Base-by-base conservation (phyloP, 306 rosid genomes). In the Vigna trinervia region DNA sequence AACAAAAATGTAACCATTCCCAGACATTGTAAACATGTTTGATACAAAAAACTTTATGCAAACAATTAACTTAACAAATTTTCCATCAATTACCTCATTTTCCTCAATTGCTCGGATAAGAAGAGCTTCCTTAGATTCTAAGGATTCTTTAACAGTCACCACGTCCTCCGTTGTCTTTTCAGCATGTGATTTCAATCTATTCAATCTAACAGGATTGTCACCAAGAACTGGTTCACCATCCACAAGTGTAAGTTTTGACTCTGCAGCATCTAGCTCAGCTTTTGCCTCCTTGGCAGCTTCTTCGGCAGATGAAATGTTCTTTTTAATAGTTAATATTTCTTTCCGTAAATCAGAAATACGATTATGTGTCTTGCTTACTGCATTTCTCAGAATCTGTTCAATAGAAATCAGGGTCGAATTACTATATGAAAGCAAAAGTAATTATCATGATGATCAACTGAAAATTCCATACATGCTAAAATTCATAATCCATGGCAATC, bases 201-300 rank as follows among this genome's bases (percentile, higher is more conserved):
- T 96, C 89, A 91, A 58, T 75, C 87, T 87, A 60, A 57, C 83
- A 26, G 98, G 99, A 78, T 89, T 96, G 52, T 96, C 99, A 22
- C 99, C 99, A 77, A 91, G 77, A 85, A 96, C 96, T 76, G 99
- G 98, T 78, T 96, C 99, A 56, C 97, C 91, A 78, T 96, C 99
- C 77, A 91, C 93, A 20, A 96, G 88, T 67, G 96, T 48, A 22
- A 96, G 97, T 86, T 87, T 91, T 47, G 94, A 89, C 88, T 92
- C 98, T 9, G 98, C 94, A 56, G 83, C 83, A 5, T 84, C 93
- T 80, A 89, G 79, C 80, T 96, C 97, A 20, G 84, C 80, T 78
- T 85, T 83, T 32, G 91, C 91, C 77, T 71, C 86, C 61, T 81
- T 86, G 60, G 89, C 91, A 85, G 87, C 88, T 75, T 80, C 89